Evolutionary conservation across 108 stramenopile species (phyloP).

Genomic region (Fistulifera solaris): DNA sequence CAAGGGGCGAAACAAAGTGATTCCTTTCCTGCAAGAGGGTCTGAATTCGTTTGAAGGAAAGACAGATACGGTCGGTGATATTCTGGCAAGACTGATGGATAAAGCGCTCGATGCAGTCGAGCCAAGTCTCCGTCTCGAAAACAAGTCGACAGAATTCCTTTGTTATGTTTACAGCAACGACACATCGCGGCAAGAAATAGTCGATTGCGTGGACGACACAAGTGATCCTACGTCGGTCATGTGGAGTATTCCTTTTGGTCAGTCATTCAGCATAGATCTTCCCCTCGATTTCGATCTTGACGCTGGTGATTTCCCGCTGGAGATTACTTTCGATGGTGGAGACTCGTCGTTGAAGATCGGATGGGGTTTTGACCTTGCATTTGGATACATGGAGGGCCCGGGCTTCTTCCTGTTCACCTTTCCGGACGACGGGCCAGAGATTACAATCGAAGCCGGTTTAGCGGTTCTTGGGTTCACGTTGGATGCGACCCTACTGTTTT

Average conservation of each 20-base stretch:
- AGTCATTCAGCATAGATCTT: slow-evolving; percentile 1
- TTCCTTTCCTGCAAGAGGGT: slow-evolving; percentile 7
- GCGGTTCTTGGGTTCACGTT: slow-evolving; percentile 2
- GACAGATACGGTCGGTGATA: no score
- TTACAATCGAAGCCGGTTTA: slow-evolving; percentile 11
- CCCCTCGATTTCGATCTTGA: slow-evolving; percentile 17
- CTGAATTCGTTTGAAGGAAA: slow-evolving; percentile 9
- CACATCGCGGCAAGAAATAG: neutral
- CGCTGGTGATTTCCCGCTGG: slow-evolving; percentile 13
- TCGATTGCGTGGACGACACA: neutral
- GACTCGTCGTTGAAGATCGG: slow-evolving; percentile 8
- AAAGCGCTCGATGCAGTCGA: slow-evolving; percentile 9
- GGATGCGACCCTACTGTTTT: slow-evolving; percentile 19
- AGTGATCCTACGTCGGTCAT: slow-evolving; percentile 6
- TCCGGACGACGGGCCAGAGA: slow-evolving; percentile 11
- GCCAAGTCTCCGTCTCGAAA: neutral
- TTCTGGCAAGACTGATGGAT: slow-evolving; percentile 5
- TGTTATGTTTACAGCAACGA: slow-evolving; percentile 8
- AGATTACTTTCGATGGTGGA: slow-evolving; percentile 4
- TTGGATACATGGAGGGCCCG: slow-evolving; percentile 20
- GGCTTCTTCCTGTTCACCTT: slow-evolving; percentile 27
- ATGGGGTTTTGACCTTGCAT: slow-evolving; percentile 19
- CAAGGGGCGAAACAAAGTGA: neutral
- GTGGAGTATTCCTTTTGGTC: slow-evolving; percentile 31
- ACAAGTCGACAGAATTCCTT: slow-evolving; percentile 1